Conservation (phyloP, 352 stramenopile genomes). For the Phytophthora macrochlamydospora region DNA sequence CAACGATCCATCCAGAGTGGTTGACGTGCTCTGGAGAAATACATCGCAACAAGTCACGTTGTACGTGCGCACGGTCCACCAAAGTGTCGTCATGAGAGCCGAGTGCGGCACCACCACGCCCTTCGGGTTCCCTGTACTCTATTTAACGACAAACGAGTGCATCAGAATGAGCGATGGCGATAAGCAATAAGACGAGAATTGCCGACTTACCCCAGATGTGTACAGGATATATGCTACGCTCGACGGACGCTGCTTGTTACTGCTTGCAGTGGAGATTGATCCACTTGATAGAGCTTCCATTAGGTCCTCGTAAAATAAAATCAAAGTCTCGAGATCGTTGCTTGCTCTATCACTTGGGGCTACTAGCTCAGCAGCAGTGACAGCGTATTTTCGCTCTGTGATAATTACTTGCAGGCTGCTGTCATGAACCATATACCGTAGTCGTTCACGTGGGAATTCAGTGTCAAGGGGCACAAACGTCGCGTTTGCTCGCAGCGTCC, state of each 20-base stretch:
- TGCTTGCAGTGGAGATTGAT: neutral
- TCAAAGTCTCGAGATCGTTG: conserved; percentile 5
- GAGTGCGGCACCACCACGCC: conserved; percentile 69
- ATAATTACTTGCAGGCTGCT: conserved; percentile 47
- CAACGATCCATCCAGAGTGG: conserved; percentile 60
- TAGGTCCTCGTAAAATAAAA: conserved; percentile 44
- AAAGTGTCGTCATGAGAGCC: conserved; percentile 61
- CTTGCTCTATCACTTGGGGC: neutral
- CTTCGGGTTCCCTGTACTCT: conserved; percentile 72
- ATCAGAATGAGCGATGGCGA: too few species aligned
- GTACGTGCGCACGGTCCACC: conserved; percentile 68
- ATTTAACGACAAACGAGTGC: neutral
- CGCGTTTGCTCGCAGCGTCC: conserved; percentile 36
- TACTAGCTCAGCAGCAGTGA: conserved; percentile 25
- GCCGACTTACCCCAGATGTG: conserved; percentile 55
- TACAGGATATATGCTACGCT: conserved; percentile 68
- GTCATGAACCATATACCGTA: conserved; percentile 57
- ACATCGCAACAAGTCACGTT: conserved; percentile 47
- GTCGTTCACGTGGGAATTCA: conserved; percentile 49
- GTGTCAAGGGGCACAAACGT: conserved; percentile 57
- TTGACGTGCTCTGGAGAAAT: conserved; percentile 70
- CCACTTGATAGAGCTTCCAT: neutral
- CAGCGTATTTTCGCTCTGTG: conserved; percentile 36
- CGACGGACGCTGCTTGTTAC: neutral
- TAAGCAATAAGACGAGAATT: neutral